Evolutionary conservation across 345 rosid genomes (phyloP), one percentile per base, ranked within the genome.

Genomic region (Pistacia integerrima): DNA sequence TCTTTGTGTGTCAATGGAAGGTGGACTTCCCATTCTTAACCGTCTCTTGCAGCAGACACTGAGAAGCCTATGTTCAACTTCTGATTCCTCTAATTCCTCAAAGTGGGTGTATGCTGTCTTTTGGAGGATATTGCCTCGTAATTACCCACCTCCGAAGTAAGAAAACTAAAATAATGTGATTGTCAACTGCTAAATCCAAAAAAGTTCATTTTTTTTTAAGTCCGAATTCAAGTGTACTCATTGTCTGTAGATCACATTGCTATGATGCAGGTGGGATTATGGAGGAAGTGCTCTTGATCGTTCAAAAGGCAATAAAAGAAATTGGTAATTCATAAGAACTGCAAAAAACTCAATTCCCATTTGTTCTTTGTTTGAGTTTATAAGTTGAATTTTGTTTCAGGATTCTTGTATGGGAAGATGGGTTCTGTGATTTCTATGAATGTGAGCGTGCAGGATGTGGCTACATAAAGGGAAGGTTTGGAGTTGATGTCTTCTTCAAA

Each of bases 321-420:
- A 91, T 85, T 91, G 96, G 96, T 91, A 86, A 77, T 44, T 66
- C 35, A 66, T n/a, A 38, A 64, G 11, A 35, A 73, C 33, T 13
- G 3, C 25, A 33, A 18, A 18, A 59, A 62, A 41, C 16, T 51
- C 8, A 41, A n/a, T 13, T 58, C 56, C 35, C 35, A 36, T 69
- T 48, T 64, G 64, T 16, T 16, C 65, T 28, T n/a, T 25, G 44
- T 74, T 44, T 67, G 56, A 51, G 69, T 65, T 46, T 28, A 11
- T 12, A 55, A 74, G 25, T 64, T 11, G 30, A 76, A 20, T 61
- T 46, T 69, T 54, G 33, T 69, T 70, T 49, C 78, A 89, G 93
- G 93, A 91, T 89, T 76, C 90, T 91, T 76, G 96, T 88, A 44
- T 91, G 96, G 96, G 96, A 91, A 80, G 93, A 89, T 81, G 96